Evolutionary conservation across 2,329 filamentous ascomycete species (phyloP).

Genomic region (Esteya vermicola): DNA sequence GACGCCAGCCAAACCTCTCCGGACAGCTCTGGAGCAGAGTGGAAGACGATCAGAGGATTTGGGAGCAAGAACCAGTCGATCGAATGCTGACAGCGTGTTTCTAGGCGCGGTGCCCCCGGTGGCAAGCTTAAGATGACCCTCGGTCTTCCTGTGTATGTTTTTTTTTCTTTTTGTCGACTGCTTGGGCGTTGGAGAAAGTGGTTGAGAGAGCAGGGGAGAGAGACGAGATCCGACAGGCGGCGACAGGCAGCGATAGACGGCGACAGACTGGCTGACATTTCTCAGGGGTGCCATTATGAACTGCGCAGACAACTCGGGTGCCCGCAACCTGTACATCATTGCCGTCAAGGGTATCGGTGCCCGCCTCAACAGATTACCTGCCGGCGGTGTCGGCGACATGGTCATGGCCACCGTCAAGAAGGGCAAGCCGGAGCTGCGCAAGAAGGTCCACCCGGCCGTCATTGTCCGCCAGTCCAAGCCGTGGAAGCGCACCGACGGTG

Average conservation of each 20-base stretch:
- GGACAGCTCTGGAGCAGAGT: too few relatives aligned
- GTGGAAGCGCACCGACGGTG: conserved; percentile 96
- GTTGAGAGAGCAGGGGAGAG: background rate
- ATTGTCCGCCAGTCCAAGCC: conserved; percentile 70
- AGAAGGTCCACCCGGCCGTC: conserved; percentile 99
- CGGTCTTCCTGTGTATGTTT: conserved; percentile 96
- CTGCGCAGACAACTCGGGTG: conserved; percentile 98
- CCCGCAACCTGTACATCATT: conserved; percentile 99
- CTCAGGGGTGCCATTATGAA: conserved; percentile 96
- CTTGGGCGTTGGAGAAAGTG: background rate
- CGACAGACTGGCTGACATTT: background rate
- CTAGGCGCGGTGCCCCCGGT: conserved; percentile 78
- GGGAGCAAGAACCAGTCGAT: background rate
- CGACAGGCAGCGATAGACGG: conserved; percentile 6
- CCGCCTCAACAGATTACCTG: conserved; percentile 91
- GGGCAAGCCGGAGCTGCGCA: conserved; percentile 99
- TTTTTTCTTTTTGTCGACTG: conserved; percentile 1
- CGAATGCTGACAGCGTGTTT: background rate
- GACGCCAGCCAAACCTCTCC: too few relatives aligned
- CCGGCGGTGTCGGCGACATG: conserved; percentile 98
- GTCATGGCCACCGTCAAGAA: conserved; percentile 99
- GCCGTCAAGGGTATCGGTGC: conserved; percentile 98
- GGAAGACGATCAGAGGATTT: background rate
- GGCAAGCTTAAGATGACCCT: conserved; percentile 99
- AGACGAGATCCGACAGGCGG: too few relatives aligned